Evolutionary conservation across 768 basidiomycete genomes (phyloP).

Genomic region (Panaeolus papilionaceus): DNA sequence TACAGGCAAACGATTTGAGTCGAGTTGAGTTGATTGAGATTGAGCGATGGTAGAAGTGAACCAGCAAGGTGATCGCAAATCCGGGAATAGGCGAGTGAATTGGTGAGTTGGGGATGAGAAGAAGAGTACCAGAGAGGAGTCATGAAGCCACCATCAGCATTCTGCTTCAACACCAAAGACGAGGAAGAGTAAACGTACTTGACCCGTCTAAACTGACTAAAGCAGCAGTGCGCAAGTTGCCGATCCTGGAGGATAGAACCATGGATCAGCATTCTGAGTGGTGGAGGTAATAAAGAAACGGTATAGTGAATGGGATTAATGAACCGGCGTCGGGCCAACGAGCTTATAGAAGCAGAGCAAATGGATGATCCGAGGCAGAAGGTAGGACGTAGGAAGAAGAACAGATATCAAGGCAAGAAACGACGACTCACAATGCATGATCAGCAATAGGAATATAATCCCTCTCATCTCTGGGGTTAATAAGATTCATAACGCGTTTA

Average conservation of each 20-base stretch:
- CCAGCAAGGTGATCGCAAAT: too few relatives aligned
- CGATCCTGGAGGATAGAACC: slow-evolving; percentile 57
- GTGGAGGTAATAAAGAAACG: too few relatives aligned
- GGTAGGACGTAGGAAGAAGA: neutral
- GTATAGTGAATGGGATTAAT: too few relatives aligned
- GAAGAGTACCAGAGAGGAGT: neutral
- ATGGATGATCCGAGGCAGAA: too few relatives aligned
- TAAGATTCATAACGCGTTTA: slow-evolving; percentile 57
- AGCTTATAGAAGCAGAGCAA: too few relatives aligned
- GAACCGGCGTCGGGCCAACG: too few relatives aligned
- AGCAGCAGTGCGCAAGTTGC: slow-evolving; percentile 84
- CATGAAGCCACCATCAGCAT: neutral
- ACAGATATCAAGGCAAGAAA: slow-evolving; percentile 6
- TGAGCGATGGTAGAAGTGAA: too few relatives aligned
- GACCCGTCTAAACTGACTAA: slow-evolving; percentile 86
- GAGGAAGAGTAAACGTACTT: slow-evolving; percentile 46
- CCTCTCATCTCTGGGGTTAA: slow-evolving; percentile 57
- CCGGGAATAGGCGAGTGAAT: too few relatives aligned
- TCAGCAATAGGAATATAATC: slow-evolving; percentile 81
- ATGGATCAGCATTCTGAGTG: too few relatives aligned
- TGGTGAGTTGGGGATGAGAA: neutral
- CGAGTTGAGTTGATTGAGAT: too few relatives aligned
- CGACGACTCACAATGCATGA: slow-evolving; percentile 69
- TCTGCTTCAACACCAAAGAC: neutral
- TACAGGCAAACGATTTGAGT: too few relatives aligned